Percentiles rank a stretch among this genome's conserved stretches.
Evolutionary conservation across 2,329 filamentous ascomycete species (phyloP).

Genomic region (Leptographium lundbergii): DNA sequence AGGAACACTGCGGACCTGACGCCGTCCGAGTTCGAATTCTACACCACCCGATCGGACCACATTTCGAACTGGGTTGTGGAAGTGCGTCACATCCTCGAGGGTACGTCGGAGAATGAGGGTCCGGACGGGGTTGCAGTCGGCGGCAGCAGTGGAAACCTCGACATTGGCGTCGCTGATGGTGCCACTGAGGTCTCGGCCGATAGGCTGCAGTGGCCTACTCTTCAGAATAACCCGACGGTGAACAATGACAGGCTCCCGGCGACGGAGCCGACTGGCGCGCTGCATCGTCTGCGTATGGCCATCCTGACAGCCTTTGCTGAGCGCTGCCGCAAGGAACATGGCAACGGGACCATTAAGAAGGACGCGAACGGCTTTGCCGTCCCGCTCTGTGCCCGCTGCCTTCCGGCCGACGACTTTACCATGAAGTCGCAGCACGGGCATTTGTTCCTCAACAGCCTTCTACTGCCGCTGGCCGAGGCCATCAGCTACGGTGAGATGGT

Average conservation of each 20-base stretch:
- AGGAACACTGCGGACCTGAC: not conserved
- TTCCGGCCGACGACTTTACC: constrained; percentile 2
- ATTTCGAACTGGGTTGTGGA: not conserved
- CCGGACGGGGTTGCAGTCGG: not conserved
- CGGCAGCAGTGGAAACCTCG: not conserved
- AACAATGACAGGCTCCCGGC: constrained; percentile 5
- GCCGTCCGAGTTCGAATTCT: not conserved
- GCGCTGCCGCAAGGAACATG: constrained; percentile 3
- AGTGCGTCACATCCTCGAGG: not conserved
- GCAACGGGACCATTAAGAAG: not conserved
- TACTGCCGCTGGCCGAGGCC: constrained; percentile 6
- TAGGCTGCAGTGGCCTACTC: constrained; percentile 1
- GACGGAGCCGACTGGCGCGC: constrained; percentile 6
- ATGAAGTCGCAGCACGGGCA: constrained; percentile 10
- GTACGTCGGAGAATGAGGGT: not conserved
- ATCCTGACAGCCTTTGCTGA: constrained; percentile 8
- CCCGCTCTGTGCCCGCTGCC: not conserved
- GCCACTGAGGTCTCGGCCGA: not conserved
- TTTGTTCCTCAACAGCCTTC: constrained; percentile 9
- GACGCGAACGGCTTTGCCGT: not conserved
- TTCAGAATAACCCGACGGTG: not conserved
- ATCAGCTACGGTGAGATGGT: constrained; percentile 6
- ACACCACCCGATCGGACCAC: not conserved
- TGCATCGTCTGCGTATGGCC: constrained; percentile 7
- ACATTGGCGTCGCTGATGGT: not conserved